Evolutionary conservation across 2,329 filamentous ascomycete species (phyloP), one percentile per base, ranked within the genome.

Genomic region (Ceratocystis cacaofunesta): DNA sequence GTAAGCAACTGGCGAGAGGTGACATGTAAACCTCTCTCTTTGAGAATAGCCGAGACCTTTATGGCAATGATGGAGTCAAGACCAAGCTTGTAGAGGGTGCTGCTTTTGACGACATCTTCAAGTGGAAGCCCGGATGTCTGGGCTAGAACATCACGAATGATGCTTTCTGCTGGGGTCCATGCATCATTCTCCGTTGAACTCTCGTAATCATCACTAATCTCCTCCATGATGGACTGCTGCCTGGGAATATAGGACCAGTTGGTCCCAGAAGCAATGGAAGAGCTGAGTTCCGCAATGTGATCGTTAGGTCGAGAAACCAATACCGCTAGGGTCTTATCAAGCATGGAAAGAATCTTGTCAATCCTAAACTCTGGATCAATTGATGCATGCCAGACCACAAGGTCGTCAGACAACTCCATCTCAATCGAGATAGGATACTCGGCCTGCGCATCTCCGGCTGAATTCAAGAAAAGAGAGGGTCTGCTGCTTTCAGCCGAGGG

Each of bases 51-150:
- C 7, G 85, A 84, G 2, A 91, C 85, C 71, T 94, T 95, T 76
- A 96, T 94, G 1, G 90, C 87, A 69, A 87, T 92, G 73, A 96
- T 95, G 0, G 92, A 96, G 72, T 96, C 92, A 1, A 96, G 82
- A 0, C 92, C 92, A 1, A 96, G 79, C 68, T 94, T 86, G 73
- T 94, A 95, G 12, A 96, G 82, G 0, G 82, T 89, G 62, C 85
- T 82, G 0, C 79, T 77, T 65, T 79, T 79, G 2, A 76, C 74
- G 63, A 96, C 88, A 1, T 83, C 77, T 0, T 78, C 71, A 19
- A 78, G 74, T 0, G 85, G 77, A 0, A 87, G 74, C 17, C 81
- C 82, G 0, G 90, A 88, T 0, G 92, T 78, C 36, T 78, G 72
- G 0, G 79, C 76, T 15, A 87, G 73, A 0, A 80, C 76, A 1